Evolutionary conservation across 257 asterid genomes (phyloP), one percentile per base, ranked within the genome.

Genomic region (Nicotiana noctiflora): DNA sequence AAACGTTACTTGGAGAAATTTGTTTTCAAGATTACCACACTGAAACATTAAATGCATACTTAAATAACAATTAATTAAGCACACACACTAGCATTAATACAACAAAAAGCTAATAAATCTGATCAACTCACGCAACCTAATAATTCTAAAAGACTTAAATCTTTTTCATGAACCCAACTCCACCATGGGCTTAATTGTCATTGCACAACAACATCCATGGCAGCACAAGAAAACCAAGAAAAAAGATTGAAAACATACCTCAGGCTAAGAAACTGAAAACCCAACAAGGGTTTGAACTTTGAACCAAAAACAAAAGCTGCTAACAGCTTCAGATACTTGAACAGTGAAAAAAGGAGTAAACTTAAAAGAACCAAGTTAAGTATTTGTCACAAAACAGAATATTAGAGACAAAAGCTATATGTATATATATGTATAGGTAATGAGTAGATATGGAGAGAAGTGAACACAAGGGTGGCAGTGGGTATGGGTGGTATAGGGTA

Each of bases 271-370:
- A 72, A 49, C 8, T 23, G 61, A 72, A 72, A 72, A 72, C 78
- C 78, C 78, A 72, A 46, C 44, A 72, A 46, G 25, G 78, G 78
- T 49, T 46, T 72, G 78, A n/a, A 70, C 57, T 49, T 46, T 72
- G 78, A n/a, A 70, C 57, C n/a, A 70, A 70, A 19, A 55, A 70
- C 32, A 29, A 29, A 21, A 67, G 55, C 55, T 34, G 0, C 76
- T 12, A 70, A 70, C 77, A 70, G 13, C 77, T 70, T 17, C 57
- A 70, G 77, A 70, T 44, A 44, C 57, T 44, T 49, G 9, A 72
- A 72, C 9, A 46, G 60, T 46, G 61, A 12, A 46, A 6, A 25
- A 61, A 21, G 14, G 25, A 49, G 23, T 72, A 56, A 72, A 49
- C 61, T 56, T 72, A 46, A 56, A 23, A 49, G 40, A 23, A 72